Percentiles rank a stretch among this genome's conserved stretches.
phyloP scores from a whole-genome alignment of 2,329 filamentous ascomycete genomes.

The Akanthomyces dipterigenus region DNA sequence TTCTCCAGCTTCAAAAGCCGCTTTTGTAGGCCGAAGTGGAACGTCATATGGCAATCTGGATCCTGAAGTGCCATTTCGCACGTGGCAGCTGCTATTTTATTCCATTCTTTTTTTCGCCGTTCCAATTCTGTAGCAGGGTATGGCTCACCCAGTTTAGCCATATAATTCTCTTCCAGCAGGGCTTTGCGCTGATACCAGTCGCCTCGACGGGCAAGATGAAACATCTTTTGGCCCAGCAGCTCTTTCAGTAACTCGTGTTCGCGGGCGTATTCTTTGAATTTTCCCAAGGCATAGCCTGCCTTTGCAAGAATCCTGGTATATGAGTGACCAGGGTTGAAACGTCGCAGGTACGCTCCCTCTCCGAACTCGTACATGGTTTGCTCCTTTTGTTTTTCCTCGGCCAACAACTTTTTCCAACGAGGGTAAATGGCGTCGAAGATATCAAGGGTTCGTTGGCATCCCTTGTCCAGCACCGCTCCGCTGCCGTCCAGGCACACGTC shows the following conservation, averaged over 20 bases:
- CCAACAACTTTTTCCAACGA: conserved; percentile 69
- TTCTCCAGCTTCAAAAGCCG: conserved; percentile 87
- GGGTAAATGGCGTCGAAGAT: conserved; percentile 70
- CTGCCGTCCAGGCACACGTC: conserved; percentile 78
- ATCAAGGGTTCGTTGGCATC: conserved; percentile 60
- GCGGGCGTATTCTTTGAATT: conserved; percentile 70
- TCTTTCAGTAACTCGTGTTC: conserved; percentile 71
- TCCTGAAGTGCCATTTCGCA: conserved; percentile 87
- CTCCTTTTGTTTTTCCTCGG: conserved; percentile 73
- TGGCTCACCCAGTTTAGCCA: conserved; percentile 55
- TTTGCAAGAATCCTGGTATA: conserved; percentile 94
- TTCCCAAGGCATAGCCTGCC: conserved; percentile 68
- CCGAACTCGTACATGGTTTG: conserved; percentile 69
- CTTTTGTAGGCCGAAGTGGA: conserved; percentile 92
- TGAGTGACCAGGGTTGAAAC: conserved; percentile 86
- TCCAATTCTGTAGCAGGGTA: conserved; percentile 32
- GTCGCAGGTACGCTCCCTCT: conserved; percentile 81
- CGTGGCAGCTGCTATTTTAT: conserved; percentile 64
- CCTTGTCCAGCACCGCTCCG: conserved; percentile 59
- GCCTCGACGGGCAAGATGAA: conserved; percentile 77
- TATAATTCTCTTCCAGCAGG: conserved; percentile 90
- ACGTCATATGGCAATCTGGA: conserved; percentile 81
- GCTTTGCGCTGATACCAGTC: conserved; percentile 96
- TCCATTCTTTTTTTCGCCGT: conserved; percentile 75
- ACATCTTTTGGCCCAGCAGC: conserved; percentile 72